Conservation (phyloP, 441 rosid species). For the Pelargonium myrrhifolium region DNA sequence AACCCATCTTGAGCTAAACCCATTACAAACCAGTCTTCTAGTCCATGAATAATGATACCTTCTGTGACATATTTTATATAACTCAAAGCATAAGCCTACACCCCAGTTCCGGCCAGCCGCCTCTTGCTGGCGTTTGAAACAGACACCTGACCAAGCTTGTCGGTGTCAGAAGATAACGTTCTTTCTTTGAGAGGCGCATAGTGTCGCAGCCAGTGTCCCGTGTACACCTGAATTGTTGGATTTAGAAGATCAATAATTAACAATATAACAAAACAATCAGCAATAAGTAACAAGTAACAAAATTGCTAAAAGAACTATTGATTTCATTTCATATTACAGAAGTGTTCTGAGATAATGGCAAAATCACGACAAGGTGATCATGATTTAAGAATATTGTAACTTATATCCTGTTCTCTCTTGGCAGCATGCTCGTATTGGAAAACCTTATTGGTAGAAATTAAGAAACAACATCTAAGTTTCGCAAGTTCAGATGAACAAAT, state of each 20-base stretch:
- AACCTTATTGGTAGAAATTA: background rate
- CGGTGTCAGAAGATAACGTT: slow-evolving; percentile 31
- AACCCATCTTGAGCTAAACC: too few species aligned
- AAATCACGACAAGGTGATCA: background rate
- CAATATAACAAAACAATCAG: background rate
- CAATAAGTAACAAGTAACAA: background rate
- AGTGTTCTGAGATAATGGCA: background rate
- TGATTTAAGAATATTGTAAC: background rate
- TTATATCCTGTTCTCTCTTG: background rate
- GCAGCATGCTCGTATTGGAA: background rate
- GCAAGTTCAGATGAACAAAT: background rate
- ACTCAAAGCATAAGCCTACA: slow-evolving; percentile 12
- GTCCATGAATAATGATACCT: slow-evolving; percentile 14
- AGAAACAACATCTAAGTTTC: background rate
- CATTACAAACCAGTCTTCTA: background rate
- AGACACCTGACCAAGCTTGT: slow-evolving; percentile 61
- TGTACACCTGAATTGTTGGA: slow-evolving; percentile 51
- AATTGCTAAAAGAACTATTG: background rate
- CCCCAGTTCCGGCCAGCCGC: slow-evolving; percentile 66
- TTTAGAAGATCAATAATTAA: slow-evolving; percentile 7
- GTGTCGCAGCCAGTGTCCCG: slow-evolving; percentile 80
- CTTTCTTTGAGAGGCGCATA: slow-evolving; percentile 66
- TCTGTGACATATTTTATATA: too few species aligned
- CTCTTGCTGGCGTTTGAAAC: slow-evolving; percentile 84
- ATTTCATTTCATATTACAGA: too few species aligned